Conservation (phyloP, 2,329 filamentous ascomycete genomes). For the Pestalotiopsis sp. region DNA sequence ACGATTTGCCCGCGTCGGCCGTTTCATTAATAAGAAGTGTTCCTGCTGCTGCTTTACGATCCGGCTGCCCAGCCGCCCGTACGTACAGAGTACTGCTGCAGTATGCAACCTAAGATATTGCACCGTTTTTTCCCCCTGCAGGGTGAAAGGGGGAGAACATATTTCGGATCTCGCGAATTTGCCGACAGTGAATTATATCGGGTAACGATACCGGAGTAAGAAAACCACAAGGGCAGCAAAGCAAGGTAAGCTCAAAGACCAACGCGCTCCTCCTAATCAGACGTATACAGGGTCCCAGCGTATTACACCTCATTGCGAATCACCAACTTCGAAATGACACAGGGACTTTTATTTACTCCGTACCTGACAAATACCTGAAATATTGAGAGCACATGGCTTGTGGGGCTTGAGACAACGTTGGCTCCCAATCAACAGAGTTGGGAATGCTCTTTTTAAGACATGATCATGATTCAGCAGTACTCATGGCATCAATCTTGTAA, state of each 20-base stretch:
- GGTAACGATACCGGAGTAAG: too few species aligned
- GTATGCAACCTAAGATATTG: background rate
- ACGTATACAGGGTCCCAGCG: background rate
- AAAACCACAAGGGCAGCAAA: background rate
- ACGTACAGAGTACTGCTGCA: background rate
- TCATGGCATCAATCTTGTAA: background rate
- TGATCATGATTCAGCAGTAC: background rate
- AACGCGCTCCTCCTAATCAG: background rate
- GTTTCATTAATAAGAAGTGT: background rate
- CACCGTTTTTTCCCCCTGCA: background rate
- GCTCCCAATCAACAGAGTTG: background rate
- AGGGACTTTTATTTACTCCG: too few species aligned
- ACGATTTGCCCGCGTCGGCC: background rate
- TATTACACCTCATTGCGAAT: background rate
- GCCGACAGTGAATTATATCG: background rate
- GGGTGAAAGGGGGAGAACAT: background rate
- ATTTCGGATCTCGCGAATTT: background rate
- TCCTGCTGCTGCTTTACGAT: background rate
- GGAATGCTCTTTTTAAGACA: background rate
- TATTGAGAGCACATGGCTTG: background rate
- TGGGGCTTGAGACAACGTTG: background rate
- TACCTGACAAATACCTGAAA: background rate
- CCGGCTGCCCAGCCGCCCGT: background rate
- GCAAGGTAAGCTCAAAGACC: background rate
- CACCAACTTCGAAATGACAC: too few species aligned